These are phyloP conservation scores for Glycine soja DNA, from an alignment of 306 rosid genomes.

Conservation along the genomic window DNA sequence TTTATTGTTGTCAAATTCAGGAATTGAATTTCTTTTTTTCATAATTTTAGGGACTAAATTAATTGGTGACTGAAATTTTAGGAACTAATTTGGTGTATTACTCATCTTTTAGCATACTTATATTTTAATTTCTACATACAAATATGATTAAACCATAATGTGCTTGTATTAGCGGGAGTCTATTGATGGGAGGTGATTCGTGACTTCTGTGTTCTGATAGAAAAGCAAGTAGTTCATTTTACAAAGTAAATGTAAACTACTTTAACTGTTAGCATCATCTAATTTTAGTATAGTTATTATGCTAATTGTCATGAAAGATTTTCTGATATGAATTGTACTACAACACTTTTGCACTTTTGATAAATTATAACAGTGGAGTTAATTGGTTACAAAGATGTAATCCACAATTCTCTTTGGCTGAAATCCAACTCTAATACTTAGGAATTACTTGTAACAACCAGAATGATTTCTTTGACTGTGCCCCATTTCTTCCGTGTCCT, in stretches of 20 bases:
- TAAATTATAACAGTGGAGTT: not conserved
- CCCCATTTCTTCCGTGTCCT: not conserved
- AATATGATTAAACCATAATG: not conserved
- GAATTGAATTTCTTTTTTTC: not conserved
- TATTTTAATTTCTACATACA: not conserved
- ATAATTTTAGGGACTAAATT: not conserved
- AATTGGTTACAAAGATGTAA: not conserved
- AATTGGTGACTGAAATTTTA: not conserved
- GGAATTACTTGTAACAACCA: not conserved
- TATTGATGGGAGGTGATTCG: not conserved
- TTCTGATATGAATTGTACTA: not conserved
- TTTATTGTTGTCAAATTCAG: not conserved
- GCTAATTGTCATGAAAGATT: not conserved
- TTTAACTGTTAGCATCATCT: not conserved
- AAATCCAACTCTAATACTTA: not conserved
- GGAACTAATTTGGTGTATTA: not conserved
- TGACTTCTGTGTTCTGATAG: not conserved
- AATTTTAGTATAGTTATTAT: not conserved
- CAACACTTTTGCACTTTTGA: not conserved
- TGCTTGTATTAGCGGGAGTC: not conserved
- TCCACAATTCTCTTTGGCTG: not conserved
- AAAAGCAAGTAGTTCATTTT: not conserved
- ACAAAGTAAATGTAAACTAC: not conserved
- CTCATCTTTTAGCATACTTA: not conserved
- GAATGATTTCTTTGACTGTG: slow-evolving; percentile 23